A percentile compares a stretch with the other conserved stretches of the same genome.
phyloP scores from a whole-genome alignment of 2,329 filamentous ascomycete genomes.

The Hypoxylon sp. region DNA sequence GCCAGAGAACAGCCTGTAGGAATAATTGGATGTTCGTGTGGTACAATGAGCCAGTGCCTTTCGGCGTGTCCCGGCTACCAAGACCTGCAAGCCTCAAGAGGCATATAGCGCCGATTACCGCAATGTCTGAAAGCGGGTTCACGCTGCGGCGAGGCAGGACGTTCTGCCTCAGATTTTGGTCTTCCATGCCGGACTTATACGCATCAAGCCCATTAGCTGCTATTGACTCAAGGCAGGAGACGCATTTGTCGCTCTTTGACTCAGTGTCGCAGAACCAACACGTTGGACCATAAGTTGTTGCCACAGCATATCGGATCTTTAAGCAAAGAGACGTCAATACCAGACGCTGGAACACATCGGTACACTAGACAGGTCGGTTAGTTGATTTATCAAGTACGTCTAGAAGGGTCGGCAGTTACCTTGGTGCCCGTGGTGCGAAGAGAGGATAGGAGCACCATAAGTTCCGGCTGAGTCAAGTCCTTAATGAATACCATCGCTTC shows the following conservation, averaged over 20 bases:
- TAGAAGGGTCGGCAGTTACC: slow-evolving; percentile 45
- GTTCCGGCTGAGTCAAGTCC: slow-evolving; percentile 56
- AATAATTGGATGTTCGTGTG: slow-evolving; percentile 51
- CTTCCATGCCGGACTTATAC: slow-evolving; percentile 40
- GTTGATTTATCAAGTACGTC: slow-evolving; percentile 5
- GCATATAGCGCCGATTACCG: slow-evolving; percentile 47
- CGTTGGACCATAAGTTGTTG: slow-evolving; percentile 26
- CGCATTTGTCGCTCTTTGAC: slow-evolving; percentile 30
- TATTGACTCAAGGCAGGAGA: slow-evolving; percentile 44
- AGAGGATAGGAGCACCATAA: slow-evolving; percentile 53
- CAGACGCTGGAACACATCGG: slow-evolving; percentile 26
- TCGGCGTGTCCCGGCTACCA: slow-evolving; percentile 6
- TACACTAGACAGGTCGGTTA: slow-evolving; percentile 30
- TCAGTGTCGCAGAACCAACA: slow-evolving; percentile 36
- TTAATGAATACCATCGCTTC: slow-evolving; percentile 62
- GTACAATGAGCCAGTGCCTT: slow-evolving; percentile 40
- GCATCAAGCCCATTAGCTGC: slow-evolving; percentile 38
- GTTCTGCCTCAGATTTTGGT: slow-evolving; percentile 29
- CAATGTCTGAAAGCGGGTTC: slow-evolving; percentile 46
- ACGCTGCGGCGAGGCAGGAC: slow-evolving; percentile 25
- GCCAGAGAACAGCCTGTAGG: slow-evolving; percentile 62
- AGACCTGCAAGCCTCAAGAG: slow-evolving; percentile 47
- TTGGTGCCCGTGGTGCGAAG: slow-evolving; percentile 48
- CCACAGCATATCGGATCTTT: slow-evolving; percentile 39
- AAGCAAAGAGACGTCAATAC: slow-evolving; percentile 32